Base-by-base conservation (phyloP, 495 filamentous ascomycete species). In the Penicillium egyptiacum region DNA sequence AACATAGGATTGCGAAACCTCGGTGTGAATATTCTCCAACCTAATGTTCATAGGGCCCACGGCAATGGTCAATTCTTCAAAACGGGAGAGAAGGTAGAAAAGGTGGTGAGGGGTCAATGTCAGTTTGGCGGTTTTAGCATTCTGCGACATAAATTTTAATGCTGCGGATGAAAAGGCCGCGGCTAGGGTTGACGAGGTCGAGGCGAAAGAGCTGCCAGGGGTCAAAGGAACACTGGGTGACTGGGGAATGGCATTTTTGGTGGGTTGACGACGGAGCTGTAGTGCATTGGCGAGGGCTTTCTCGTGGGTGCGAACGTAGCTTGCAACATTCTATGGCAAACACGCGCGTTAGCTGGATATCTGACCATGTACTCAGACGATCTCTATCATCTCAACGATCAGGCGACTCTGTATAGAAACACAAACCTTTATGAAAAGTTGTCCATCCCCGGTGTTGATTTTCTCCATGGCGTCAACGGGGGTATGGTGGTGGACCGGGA, bases 61-160 rank as follows among this genome's bases (percentile, higher is more conserved):
- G 61, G 84, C 75, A 61, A 98, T 91, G 56, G 86, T 86, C 37
- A 96, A 78, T 43, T 97, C 94, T 76, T 96, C 92, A 71, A 97
- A 96, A 51, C 91, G 88, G 53, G 90, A 94, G 47, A 98, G 81
- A 25, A 98, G 82, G 69, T 96, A 98, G 77, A 95, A 98, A 35
- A 98, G 83, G 74, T 98, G 94, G 61, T 98, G 94, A 19, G 94
- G 90, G n/a, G 94, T 98, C 45, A 98, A 82, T 28, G 91, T 90
- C 51, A 98, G 77, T 77, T 93, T 97, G 37, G 88, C 88, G 42
- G 92, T 89, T 74, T 94, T 96, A 64, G 91, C 80, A 58, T 78
- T 87, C 65, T 88, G 86, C 28, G 92, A 92, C 40, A 89, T 83
- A 69, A 97, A 96, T 62, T 79, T 90, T 57, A 96, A 74, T 44